Evolutionary conservation across 1,284 basidiomycete genomes (phyloP).

Genomic region (Cutaneotrichosporon arboriforme): DNA sequence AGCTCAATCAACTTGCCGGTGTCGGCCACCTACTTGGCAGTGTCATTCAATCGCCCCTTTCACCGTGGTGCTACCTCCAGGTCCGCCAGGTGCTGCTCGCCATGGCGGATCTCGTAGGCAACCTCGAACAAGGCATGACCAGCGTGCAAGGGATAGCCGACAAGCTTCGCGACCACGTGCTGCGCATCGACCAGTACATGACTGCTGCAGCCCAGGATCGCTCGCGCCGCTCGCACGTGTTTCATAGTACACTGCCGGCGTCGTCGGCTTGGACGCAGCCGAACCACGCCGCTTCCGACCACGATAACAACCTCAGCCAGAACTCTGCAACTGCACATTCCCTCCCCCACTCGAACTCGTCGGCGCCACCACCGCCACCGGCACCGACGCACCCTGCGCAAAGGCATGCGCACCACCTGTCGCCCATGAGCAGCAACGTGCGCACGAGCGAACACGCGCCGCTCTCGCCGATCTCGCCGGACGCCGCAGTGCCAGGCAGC

Average conservation of each 20-base stretch:
- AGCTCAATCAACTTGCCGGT: constrained; percentile 46
- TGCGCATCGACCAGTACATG: constrained; percentile 45
- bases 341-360: too few species aligned
- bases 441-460: background rate
- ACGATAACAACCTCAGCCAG: background rate
- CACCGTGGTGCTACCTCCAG: constrained; percentile 39
- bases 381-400: background rate
- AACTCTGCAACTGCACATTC: too few species aligned
- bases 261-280: constrained; percentile 9
- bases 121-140: constrained; percentile 30
- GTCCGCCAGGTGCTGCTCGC: constrained; percentile 40
- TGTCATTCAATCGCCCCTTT: constrained; percentile 41
- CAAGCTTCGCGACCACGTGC: constrained; percentile 37
- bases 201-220: constrained; percentile 28
- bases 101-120: constrained; percentile 37
- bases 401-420: background rate
- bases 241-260: constrained; percentile 14
- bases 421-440: constrained; percentile 1
- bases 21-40: constrained; percentile 45
- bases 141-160: constrained; percentile 32
- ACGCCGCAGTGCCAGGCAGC: too few species aligned
- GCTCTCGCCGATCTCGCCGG: background rate
- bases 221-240: constrained; percentile 14
- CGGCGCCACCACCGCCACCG: background rate
- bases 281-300: background rate